Percentiles rank a stretch among this genome's conserved stretches.
These are phyloP conservation scores for Chaetoscypha palmicola DNA, from an alignment of 2,329 filamentous ascomycete genomes.

Conservation along the genomic window DNA sequence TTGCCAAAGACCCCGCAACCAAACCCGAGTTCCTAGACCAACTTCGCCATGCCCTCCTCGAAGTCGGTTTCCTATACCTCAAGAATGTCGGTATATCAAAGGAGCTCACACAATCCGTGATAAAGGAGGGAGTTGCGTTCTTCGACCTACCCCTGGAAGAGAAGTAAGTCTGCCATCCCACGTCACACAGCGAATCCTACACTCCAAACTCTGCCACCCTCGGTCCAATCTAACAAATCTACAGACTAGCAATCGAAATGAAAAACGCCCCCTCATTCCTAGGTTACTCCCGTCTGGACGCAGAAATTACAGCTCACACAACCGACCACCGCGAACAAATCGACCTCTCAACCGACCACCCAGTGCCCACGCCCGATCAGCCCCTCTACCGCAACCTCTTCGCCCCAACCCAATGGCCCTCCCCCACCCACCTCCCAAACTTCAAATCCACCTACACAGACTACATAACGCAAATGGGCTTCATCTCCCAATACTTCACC, in stretches of 20 bases:
- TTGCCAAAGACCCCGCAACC: constrained; percentile 53
- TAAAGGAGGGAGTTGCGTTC: constrained; percentile 61
- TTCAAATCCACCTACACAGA: constrained; percentile 65
- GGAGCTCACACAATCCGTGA: constrained; percentile 57
- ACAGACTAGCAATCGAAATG: constrained; percentile 61
- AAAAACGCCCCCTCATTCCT: constrained; percentile 67
- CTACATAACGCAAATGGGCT: constrained; percentile 71
- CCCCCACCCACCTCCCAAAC: constrained; percentile 49
- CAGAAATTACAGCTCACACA: constrained; percentile 65
- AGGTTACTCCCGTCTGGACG: constrained; percentile 59
- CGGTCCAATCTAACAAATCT: neutral
- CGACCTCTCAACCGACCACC: constrained; percentile 75
- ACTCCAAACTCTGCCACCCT: neutral
- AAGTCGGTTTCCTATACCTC: constrained; percentile 84
- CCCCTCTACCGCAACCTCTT: constrained; percentile 70
- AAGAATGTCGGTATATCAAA: constrained; percentile 70
- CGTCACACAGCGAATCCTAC: too few relatives aligned
- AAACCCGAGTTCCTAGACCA: constrained; percentile 67
- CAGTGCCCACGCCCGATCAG: constrained; percentile 51
- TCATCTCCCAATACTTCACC: constrained; percentile 67
- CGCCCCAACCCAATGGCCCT: constrained; percentile 76
- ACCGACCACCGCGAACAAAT: constrained; percentile 81
- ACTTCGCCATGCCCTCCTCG: constrained; percentile 68
- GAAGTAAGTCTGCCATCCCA: constrained; percentile 47
- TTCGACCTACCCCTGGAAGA: constrained; percentile 71